Conservation (phyloP, 495 filamentous ascomycete species). For the Xylaria castorea region DNA sequence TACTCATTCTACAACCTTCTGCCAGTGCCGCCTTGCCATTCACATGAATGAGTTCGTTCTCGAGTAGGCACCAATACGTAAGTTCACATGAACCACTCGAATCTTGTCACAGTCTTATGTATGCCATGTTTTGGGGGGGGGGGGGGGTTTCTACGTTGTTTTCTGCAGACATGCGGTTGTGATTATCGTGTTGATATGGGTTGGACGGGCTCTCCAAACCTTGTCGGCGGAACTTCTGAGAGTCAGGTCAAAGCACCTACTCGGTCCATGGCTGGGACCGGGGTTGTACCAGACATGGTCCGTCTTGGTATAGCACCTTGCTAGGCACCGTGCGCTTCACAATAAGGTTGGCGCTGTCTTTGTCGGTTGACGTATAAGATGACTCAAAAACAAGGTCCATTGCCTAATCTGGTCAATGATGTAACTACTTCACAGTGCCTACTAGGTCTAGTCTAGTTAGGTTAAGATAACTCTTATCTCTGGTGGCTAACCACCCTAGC, state of each 20-base stretch:
- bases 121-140: neutral
- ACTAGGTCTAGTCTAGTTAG: neutral
- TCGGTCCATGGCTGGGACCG: neutral
- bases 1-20: neutral
- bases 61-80: neutral
- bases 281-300: neutral
- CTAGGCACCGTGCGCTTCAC: neutral
- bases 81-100: neutral
- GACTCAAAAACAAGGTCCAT: constrained; percentile 8
- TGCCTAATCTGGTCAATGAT: constrained; percentile 14
- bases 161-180: neutral
- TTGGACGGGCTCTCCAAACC: neutral
- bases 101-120: neutral
- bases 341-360: neutral
- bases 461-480: neutral
- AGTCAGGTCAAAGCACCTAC: neutral
- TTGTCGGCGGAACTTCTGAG: neutral
- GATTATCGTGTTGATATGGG: neutral
- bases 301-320: neutral
- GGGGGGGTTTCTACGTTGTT: neutral
- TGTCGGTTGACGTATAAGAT: neutral
- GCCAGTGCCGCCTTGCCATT: neutral
- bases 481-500: too few species aligned
- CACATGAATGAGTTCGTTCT: neutral
- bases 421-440: neutral